Percentiles rank a stretch among this genome's conserved stretches.
These are phyloP conservation scores for Lepidium sativum DNA, from an alignment of 345 rosid species.

Conservation along the genomic window DNA sequence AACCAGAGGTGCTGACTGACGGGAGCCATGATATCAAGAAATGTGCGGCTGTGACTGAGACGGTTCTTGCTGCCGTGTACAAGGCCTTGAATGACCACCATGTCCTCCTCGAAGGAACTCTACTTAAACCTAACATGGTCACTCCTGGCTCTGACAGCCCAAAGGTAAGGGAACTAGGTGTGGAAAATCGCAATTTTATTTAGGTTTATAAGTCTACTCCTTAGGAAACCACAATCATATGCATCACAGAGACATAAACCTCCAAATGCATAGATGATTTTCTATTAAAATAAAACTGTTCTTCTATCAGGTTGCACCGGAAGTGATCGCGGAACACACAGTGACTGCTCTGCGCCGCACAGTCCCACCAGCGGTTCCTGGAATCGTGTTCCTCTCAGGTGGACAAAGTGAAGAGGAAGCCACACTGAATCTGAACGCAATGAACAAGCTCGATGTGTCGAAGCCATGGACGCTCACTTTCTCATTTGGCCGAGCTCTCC, in stretches of 20 bases:
- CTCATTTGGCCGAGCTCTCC: slow-evolving; percentile 94
- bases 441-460: slow-evolving; percentile 68
- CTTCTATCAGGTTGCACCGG: slow-evolving; percentile 43
- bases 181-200: neutral
- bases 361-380: slow-evolving; percentile 84
- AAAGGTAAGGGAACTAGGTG: slow-evolving; percentile 39
- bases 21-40: slow-evolving; percentile 72
- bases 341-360: slow-evolving; percentile 73
- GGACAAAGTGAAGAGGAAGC: slow-evolving; percentile 95
- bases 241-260: neutral
- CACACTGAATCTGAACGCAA: slow-evolving; percentile 68
- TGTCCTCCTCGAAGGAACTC: slow-evolving; percentile 92
- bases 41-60: slow-evolving; percentile 83
- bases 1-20: slow-evolving; percentile 85
- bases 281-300: too few relatives aligned
- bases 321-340: slow-evolving; percentile 66
- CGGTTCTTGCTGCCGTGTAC: slow-evolving; percentile 79
- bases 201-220: neutral
- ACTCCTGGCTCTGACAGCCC: slow-evolving; percentile 87
- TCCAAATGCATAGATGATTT: too few relatives aligned
- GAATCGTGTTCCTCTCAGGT: slow-evolving; percentile 77
- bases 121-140: slow-evolving; percentile 98
- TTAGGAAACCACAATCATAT: neutral
- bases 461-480: slow-evolving; percentile 94
- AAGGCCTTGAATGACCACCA: slow-evolving; percentile 93